Evolutionary conservation across 345 rosid species (phyloP), one percentile per base, ranked within the genome.

Genomic region (Hirschfeldia incana): DNA sequence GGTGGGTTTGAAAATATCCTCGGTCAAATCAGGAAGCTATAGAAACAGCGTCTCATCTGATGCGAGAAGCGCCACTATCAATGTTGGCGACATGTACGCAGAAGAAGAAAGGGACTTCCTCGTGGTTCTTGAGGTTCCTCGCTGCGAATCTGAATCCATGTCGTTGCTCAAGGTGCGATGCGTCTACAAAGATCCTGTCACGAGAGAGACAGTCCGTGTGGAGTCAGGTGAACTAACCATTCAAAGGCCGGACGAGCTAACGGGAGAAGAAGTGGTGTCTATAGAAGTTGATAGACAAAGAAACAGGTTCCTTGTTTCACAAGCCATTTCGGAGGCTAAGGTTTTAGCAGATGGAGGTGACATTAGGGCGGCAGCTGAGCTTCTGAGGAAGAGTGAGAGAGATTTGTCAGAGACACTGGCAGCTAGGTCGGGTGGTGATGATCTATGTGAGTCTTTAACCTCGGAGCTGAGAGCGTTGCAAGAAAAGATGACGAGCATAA

Each of bases 71-170:
- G 98, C 91, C 1, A 82, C 70, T 13, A 83, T 94, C 51, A 85
- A 86, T 76, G 88, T 90, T 17, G 98, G 99, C 51, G 97, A 94
- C 81, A 78, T 94, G 87, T 94, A 94, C 68, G 98, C 98, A 2
- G 99, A 94, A 76, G 98, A 94, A 87, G 98, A 91, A 79, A 86
- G 98, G 84, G 96, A 91, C 80, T 91, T 94, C 80, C 83, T 94
- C 62, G 92, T 91, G 78, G 78, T 88, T 1, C 76, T 92, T 62
- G 84, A 87, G 59, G 81, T 94, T 53, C 99, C 98, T 0, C 1
- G 21, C 21, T 21, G 21, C 21, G 0, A 21, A 21, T 0, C 0
- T 21, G 21, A 21, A 21, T 21, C 21, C 55, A 83, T 89, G 82
- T 76, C 93, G 27, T 78, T 94, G 81, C 70, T 94, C 12, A 91